These are phyloP conservation scores for Bauhinia variegata DNA, from an alignment of 306 rosid genomes.

Conservation along the genomic window DNA sequence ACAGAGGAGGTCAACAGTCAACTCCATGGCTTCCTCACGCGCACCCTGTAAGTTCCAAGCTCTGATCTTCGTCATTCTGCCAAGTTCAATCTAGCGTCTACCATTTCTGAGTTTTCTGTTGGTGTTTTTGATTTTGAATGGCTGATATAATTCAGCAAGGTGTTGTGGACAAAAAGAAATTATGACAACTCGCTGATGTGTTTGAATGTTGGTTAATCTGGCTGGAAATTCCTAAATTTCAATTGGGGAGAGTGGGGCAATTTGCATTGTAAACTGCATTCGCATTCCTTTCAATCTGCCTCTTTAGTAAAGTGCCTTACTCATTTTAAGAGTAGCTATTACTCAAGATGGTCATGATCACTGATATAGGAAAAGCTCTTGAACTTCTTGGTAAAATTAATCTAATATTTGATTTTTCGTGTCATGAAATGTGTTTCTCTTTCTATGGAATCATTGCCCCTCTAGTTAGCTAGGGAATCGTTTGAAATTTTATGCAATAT, in stretches of 20 bases:
- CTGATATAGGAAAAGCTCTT: conserved; percentile 3
- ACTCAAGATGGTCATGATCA: neutral
- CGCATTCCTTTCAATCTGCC: conserved; percentile 3
- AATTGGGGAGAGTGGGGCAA: no score
- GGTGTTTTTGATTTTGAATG: neutral
- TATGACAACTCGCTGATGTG: no score
- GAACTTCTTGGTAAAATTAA: neutral
- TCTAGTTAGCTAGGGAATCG: no score
- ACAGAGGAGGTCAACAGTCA: neutral
- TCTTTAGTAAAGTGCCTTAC: neutral
- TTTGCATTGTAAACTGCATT: neutral
- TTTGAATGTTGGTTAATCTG: no score
- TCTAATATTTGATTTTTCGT: conserved; percentile 5
- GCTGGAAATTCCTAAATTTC: no score
- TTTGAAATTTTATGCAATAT: no score
- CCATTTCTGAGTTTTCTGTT: neutral
- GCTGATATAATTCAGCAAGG: no score
- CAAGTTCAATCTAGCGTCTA: neutral
- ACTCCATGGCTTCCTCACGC: conserved; percentile 28
- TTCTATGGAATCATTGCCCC: neutral
- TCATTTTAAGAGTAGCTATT: neutral
- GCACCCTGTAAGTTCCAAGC: no score
- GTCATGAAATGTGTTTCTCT: conserved; percentile 25
- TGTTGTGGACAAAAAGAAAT: no score
- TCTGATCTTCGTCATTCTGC: neutral